Base-by-base conservation (phyloP, 2,329 filamentous ascomycete genomes). In the Ilyonectria robusta region DNA sequence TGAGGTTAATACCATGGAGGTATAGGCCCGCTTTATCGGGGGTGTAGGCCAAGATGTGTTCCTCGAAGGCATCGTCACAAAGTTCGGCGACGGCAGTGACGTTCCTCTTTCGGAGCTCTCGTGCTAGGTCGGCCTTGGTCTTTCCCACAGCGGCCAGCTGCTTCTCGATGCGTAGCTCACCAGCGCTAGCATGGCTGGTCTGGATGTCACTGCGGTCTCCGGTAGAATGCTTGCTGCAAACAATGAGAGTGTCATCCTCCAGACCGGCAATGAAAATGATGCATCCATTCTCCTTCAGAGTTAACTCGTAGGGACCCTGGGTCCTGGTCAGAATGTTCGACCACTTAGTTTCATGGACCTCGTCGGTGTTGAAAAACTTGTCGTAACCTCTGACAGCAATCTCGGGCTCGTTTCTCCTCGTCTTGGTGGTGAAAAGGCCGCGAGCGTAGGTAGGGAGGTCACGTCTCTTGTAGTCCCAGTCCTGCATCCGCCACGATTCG, bases 211-310 rank as follows among this genome's bases (percentile, higher is more conserved):
- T 82, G n/a, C 95, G 89, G 26, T 89, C 85, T 7, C 96, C 96
- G 0, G 95, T 98, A 0, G 96, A 98, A 80, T 99, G 96, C 79
- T 99, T 99, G 86, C 95, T 98, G 88, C 95, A 98, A n/a, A 99
- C 95, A 8, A 99, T 85, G 10, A 99, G 85, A 1, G 93, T 94
- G 40, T 90, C 95, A 75, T 98, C 95, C 76, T 97, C 93, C 23
- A 99, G 85, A 15, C 95, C 96, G 17, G 94, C 92, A 50, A 99
- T 91, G 84, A 99, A 99, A 73, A 99, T 98, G 81, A 99, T 99
- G 81, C 96, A 99, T n/a, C 96, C 96, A 76, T 99, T 99, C 82
- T 99, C 96, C 83, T 99, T 99, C 59, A 98, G 89, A 65, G 94
- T 98, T 62, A 99, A 84, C 82, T 99, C 96, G 75, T 98, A 99